Conservation (phyloP, 306 rosid species). For the Castanea mollissima region DNA sequence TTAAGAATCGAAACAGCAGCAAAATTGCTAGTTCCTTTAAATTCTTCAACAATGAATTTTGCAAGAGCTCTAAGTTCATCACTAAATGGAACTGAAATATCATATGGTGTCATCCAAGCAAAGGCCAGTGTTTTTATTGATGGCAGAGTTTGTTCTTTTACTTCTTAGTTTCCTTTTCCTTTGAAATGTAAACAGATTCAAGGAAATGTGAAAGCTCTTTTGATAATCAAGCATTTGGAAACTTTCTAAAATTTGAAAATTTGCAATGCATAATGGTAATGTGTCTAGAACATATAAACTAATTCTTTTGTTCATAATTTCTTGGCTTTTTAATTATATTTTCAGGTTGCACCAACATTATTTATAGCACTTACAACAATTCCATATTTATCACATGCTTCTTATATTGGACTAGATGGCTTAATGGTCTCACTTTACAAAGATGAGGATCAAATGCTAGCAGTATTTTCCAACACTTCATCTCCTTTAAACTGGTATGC, state of each 20-base stretch:
- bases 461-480: slow-evolving; percentile 14
- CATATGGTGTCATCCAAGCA: slow-evolving; percentile 1
- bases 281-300: no score
- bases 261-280: no score
- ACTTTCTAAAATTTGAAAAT: no score
- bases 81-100: slow-evolving; percentile 14
- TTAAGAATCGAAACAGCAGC: slow-evolving; percentile 2
- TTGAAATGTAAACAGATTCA: no score
- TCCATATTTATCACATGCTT: slow-evolving; percentile 19
- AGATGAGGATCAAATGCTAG: slow-evolving; percentile 10
- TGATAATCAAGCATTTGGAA: no score
- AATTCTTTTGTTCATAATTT: no score
- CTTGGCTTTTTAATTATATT: neutral
- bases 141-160: no score
- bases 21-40: slow-evolving; percentile 4
- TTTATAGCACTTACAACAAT: slow-evolving; percentile 17
- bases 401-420: slow-evolving; percentile 18
- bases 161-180: no score
- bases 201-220: no score
- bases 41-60: slow-evolving; percentile 4
- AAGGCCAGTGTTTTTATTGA: slow-evolving; percentile 2
- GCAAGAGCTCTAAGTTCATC: slow-evolving; percentile 18
- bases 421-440: slow-evolving; percentile 9
- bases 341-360: slow-evolving; percentile 30
- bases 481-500: neutral